Conservation (phyloP, 129 eudicot genomes). For the Tanacetum coccineum region DNA sequence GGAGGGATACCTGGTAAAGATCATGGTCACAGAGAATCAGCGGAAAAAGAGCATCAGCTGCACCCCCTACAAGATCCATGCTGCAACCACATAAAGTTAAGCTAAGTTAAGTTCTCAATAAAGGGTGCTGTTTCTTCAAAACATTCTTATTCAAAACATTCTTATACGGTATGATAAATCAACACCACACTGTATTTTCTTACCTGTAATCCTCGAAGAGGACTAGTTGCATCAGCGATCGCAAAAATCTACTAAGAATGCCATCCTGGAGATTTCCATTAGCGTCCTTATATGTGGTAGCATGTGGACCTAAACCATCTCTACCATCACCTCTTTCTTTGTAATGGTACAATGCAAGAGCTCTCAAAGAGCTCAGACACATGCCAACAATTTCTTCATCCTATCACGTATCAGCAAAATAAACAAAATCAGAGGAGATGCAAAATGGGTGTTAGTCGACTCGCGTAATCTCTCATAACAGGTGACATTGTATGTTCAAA, state of each 20-base stretch:
- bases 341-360: slow-evolving; percentile 79
- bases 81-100: slow-evolving; percentile 40
- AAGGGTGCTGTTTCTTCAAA: not conserved
- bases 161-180: too few species aligned
- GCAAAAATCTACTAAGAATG: slow-evolving; percentile 66
- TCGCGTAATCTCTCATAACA: not conserved
- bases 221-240: slow-evolving; percentile 69
- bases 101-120: not conserved
- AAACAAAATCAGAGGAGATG: not conserved
- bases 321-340: slow-evolving; percentile 62
- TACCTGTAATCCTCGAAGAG: slow-evolving; percentile 95
- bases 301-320: slow-evolving; percentile 81
- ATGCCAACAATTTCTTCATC: slow-evolving; percentile 80
- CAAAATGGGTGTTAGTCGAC: slow-evolving; percentile 1
- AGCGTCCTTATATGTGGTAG: slow-evolving; percentile 47
- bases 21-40: slow-evolving; percentile 85
- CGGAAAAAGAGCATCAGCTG: slow-evolving; percentile 97
- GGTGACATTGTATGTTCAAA: too few species aligned
- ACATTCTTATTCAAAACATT: not conserved
- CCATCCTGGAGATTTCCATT: slow-evolving; percentile 73
- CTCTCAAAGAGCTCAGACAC: slow-evolving; percentile 78
- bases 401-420: slow-evolving; percentile 33
- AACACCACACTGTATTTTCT: not conserved
- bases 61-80: slow-evolving; percentile 83
- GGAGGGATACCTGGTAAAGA: slow-evolving; percentile 76